Evolutionary conservation across 2,329 filamentous ascomycete species (phyloP), one percentile per base, ranked within the genome.

Genomic region (Harringtonia lauricola): DNA sequence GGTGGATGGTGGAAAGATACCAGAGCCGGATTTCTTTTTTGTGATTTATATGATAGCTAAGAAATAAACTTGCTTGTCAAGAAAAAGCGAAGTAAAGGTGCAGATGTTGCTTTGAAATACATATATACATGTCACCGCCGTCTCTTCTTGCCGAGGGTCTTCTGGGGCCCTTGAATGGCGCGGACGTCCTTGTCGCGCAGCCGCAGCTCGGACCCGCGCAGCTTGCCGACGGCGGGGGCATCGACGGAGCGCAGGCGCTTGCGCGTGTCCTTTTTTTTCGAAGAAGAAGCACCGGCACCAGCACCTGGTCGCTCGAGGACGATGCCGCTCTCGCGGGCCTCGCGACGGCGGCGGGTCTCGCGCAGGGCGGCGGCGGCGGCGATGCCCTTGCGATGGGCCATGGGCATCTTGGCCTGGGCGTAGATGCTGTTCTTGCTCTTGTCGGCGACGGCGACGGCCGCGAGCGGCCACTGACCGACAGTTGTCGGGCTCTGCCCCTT

Each of bases 261-360:
- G 46, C 62, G 65, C 46, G 60, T 67, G 44, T 61, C 57, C 43
- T 59, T 66, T 22, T 18, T 18, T 15, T 29, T 33, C 5, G 33
- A 18, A 12, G 34, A 8, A 8, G 41, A 19, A 45, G 54, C 59
- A 30, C 59, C 64, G 50, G 59, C 59, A 24, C 57, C 51, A 13
- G 37, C 19, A 17, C 45, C 26, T 22, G 58, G 55, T 48, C 69
- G 71, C 68, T 96, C 92, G 29, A 96, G 67, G 39, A 96, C 79
- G 53, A 96, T 81, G 7, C 90, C 92, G 54, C 90, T 94, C 69
- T 96, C 90, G 56, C 73, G 78, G 2, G 92, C 92, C 60, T 95
- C 86, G 34, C 69, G 71, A 31, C 90, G 70, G 41, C 90, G 68
- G 65, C 74, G 83, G 13, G 73, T 66, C 60, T 95, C 89, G 47